Conservation (phyloP, 2,329 filamentous ascomycete species). For the Cucurbitaria berberidis region DNA sequence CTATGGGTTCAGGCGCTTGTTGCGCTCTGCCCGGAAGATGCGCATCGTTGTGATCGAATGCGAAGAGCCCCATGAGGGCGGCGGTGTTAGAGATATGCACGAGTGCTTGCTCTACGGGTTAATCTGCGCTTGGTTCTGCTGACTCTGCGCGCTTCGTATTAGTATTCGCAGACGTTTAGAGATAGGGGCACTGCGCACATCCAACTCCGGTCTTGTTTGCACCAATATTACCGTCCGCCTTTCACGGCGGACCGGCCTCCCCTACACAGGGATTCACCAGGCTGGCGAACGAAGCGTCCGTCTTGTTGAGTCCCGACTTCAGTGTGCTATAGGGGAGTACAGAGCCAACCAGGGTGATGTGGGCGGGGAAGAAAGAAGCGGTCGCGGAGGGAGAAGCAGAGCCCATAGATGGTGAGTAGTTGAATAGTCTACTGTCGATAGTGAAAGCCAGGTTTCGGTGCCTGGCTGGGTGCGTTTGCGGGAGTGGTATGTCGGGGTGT, state of each 20-base stretch:
- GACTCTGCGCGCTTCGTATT: slow-evolving; percentile 33
- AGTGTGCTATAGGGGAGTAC: slow-evolving; percentile 42
- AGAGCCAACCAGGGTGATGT: slow-evolving; percentile 45
- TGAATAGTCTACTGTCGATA: slow-evolving; percentile 25
- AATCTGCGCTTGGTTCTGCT: slow-evolving; percentile 21
- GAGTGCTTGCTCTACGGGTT: slow-evolving; percentile 8
- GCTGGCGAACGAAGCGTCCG: slow-evolving; percentile 56
- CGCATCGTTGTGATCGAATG: slow-evolving; percentile 44
- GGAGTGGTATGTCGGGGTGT: slow-evolving; percentile 23
- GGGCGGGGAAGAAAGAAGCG: slow-evolving; percentile 37
- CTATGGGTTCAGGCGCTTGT: slow-evolving; percentile 10
- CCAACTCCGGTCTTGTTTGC: slow-evolving; percentile 24
- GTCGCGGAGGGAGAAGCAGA: slow-evolving; percentile 47
- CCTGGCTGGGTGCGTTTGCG: slow-evolving; percentile 31
- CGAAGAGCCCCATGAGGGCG: slow-evolving; percentile 41
- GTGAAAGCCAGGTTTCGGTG: slow-evolving; percentile 37
- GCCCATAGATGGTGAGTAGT: slow-evolving; percentile 53
- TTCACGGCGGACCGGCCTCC: slow-evolving; percentile 59
- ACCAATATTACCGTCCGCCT: slow-evolving; percentile 58
- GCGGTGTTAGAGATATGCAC: slow-evolving; percentile 14
- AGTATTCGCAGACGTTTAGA: slow-evolving; percentile 23
- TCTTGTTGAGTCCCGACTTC: slow-evolving; percentile 47
- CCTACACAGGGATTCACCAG: slow-evolving; percentile 54
- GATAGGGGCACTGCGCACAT: slow-evolving; percentile 27
- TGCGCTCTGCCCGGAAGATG: slow-evolving; percentile 27